These are phyloP conservation scores for Acacia concinna DNA, from an alignment of 331 rosid genomes.

Conservation along the genomic window DNA sequence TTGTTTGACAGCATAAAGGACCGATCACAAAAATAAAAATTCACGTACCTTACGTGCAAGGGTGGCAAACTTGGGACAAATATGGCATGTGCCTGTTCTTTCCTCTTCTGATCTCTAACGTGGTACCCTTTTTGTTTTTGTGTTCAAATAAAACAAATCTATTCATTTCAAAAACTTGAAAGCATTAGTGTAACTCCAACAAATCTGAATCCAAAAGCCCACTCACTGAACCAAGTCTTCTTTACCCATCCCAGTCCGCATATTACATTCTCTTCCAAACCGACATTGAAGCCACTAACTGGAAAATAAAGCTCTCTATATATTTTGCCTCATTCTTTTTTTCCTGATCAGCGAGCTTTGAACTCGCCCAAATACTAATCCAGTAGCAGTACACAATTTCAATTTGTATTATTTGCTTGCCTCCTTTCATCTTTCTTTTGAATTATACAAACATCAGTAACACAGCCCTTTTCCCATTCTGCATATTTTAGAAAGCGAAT, in stretches of 20 bases:
- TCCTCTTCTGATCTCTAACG: too few relatives aligned
- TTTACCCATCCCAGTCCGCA: too few relatives aligned
- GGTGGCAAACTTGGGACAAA: not conserved
- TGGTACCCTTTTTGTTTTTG: too few relatives aligned
- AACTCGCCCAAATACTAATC: conserved; percentile 19
- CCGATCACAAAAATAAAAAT: not conserved
- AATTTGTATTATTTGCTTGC: conserved; percentile 26
- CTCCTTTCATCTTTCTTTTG: conserved; percentile 16
- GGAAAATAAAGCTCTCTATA: not conserved
- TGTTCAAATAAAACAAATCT: too few relatives aligned
- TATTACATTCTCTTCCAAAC: too few relatives aligned
- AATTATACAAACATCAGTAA: not conserved
- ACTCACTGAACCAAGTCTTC: not conserved
- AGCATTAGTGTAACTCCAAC: not conserved
- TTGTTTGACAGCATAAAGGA: not conserved
- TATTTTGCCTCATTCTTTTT: too few relatives aligned
- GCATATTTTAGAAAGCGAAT: too few relatives aligned
- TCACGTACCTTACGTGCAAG: not conserved
- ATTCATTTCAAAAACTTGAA: not conserved
- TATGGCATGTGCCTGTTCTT: not conserved
- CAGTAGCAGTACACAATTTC: conserved; percentile 34
- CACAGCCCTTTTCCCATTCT: not conserved
- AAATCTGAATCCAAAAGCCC: not conserved
- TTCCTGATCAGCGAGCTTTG: too few relatives aligned
- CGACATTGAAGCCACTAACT: too few relatives aligned